Evolutionary conservation across 140 eudicot genomes (phyloP).

Genomic region (Bidens hawaiensis): DNA sequence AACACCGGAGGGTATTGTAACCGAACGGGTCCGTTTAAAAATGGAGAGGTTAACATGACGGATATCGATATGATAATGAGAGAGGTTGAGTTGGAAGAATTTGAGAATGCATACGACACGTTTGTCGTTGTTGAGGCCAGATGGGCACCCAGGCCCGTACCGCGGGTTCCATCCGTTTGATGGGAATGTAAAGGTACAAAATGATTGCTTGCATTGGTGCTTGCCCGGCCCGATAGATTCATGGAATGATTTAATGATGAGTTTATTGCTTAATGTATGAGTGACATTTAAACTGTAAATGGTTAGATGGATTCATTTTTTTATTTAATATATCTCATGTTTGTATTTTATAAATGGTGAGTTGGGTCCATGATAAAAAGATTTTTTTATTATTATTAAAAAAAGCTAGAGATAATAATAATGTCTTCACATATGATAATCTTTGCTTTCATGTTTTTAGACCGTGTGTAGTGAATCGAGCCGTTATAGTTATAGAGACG

Average conservation of each 20-base stretch:
- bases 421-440: no score
- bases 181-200: slow-evolving; percentile 46
- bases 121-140: slow-evolving; percentile 71
- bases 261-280: slow-evolving; percentile 28
- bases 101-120: slow-evolving; percentile 44
- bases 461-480: no score
- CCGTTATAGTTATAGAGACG: no score
- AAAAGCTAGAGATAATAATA: no score
- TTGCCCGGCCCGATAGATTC: slow-evolving; percentile 93
- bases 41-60: slow-evolving; percentile 38
- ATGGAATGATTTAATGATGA: slow-evolving; percentile 81
- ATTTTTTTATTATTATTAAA: no score
- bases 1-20: slow-evolving; percentile 70
- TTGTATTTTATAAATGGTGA: neutral
- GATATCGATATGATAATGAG: slow-evolving; percentile 48
- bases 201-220: slow-evolving; percentile 97
- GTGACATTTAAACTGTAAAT: neutral
- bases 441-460: no score
- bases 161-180: slow-evolving; percentile 61
- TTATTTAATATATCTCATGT: neutral
- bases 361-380: neutral
- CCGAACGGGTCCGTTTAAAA: slow-evolving; percentile 53
- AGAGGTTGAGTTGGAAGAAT: slow-evolving; percentile 65
- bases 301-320: neutral
- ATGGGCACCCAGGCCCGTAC: slow-evolving; percentile 93